These are phyloP conservation scores for Cytidiella melzeri DNA, from an alignment of 768 basidiomycete species.

Conservation along the genomic window DNA sequence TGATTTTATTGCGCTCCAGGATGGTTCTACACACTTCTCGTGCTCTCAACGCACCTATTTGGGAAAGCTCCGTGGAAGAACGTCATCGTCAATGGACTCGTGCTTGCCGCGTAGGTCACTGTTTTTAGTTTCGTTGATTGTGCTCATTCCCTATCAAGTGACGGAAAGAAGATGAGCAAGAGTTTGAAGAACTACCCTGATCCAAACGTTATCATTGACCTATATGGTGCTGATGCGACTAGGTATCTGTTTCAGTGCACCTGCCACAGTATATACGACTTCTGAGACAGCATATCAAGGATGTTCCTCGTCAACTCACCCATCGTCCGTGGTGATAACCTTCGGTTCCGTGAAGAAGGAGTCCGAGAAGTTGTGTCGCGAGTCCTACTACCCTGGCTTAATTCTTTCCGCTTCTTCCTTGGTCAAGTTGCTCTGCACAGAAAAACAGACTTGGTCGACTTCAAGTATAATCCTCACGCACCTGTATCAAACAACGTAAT, in stretches of 20 bases:
- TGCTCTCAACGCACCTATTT: constrained; percentile 93
- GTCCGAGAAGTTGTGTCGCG: constrained; percentile 94
- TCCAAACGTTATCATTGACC: constrained; percentile 82
- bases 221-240: constrained; percentile 93
- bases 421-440: constrained; percentile 87
- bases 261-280: neutral
- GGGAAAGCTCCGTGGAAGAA: constrained; percentile 97
- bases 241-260: constrained; percentile 39
- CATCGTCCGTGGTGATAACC: constrained; percentile 94
- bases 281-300: constrained; percentile 31
- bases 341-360: constrained; percentile 96
- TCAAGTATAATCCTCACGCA: constrained; percentile 84
- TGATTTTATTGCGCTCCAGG: constrained; percentile 30
- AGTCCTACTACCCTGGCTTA: constrained; percentile 97
- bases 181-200: constrained; percentile 96
- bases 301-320: constrained; percentile 99
- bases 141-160: constrained; percentile 36
- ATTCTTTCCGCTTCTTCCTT: constrained; percentile 98
- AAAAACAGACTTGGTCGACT: constrained; percentile 70
- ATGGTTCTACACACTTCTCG: constrained; percentile 98
- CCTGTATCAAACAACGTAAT: constrained; percentile 87
- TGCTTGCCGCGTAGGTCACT: constrained; percentile 78
- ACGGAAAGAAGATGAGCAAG: constrained; percentile 99
- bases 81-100: constrained; percentile 91
- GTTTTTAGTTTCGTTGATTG: neutral